phyloP scores from a whole-genome alignment of 192 early-diverging fungal species.

The Gamsiella multidivaricata region DNA sequence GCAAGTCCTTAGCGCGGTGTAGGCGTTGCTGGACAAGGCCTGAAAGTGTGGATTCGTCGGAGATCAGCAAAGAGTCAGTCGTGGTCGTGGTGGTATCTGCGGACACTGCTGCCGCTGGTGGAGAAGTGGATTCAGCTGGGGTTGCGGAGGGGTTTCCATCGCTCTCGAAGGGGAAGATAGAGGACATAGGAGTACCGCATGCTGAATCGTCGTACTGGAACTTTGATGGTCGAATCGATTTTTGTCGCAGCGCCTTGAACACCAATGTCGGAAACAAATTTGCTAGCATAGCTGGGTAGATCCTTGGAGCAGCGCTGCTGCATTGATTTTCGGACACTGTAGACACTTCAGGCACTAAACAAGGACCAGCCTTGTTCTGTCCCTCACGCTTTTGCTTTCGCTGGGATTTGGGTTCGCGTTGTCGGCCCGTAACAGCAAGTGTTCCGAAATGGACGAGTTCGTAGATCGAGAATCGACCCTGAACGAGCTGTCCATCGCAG shows the following conservation, averaged over 20 bases:
- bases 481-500: slow-evolving; percentile 30
- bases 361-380: too few species aligned
- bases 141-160: background rate
- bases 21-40: slow-evolving; percentile 19
- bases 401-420: background rate
- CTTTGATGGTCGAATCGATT: slow-evolving; percentile 26
- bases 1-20: slow-evolving; percentile 43
- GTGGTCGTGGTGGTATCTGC: background rate
- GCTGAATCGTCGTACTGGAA: slow-evolving; percentile 37
- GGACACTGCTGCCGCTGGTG: background rate
- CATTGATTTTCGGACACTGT: too few species aligned
- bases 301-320: background rate
- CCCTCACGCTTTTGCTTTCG: background rate
- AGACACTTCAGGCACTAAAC: too few species aligned
- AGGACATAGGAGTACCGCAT: background rate
- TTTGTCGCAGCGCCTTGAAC: slow-evolving; percentile 34
- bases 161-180: slow-evolving; percentile 3
- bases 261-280: slow-evolving; percentile 41
- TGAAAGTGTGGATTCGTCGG: slow-evolving; percentile 12
- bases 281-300: slow-evolving; percentile 38
- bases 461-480: slow-evolving; percentile 35
- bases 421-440: slow-evolving; percentile 29
- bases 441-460: slow-evolving; percentile 42
- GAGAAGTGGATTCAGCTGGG: background rate
- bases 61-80: slow-evolving; percentile 24